These are phyloP conservation scores for Dendrothele bispora DNA, from an alignment of 768 basidiomycete genomes.

Conservation along the genomic window DNA sequence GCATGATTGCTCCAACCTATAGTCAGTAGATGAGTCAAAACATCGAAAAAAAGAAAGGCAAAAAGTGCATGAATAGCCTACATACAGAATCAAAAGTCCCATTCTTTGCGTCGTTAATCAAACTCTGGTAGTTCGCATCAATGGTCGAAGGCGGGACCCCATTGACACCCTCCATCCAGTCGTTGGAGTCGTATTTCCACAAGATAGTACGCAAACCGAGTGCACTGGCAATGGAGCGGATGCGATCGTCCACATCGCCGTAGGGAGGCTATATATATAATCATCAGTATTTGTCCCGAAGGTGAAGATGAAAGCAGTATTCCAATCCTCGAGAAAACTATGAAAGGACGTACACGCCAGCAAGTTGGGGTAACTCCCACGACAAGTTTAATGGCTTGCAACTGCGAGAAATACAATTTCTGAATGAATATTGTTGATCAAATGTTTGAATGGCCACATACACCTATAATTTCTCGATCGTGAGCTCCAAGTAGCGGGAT, in stretches of 20 bases:
- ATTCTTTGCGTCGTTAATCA: slow-evolving; percentile 45
- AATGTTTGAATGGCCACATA: no score
- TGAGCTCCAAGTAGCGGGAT: neutral
- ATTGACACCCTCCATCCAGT: slow-evolving; percentile 47
- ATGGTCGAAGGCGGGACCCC: slow-evolving; percentile 41
- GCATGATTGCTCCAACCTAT: slow-evolving; percentile 52
- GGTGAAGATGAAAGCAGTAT: no score
- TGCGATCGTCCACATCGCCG: slow-evolving; percentile 76
- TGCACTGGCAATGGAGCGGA: slow-evolving; percentile 65
- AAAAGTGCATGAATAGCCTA: neutral
- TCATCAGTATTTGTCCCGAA: no score
- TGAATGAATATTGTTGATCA: neutral
- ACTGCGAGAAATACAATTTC: slow-evolving; percentile 15
- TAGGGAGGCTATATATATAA: slow-evolving; percentile 52
- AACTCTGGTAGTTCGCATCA: slow-evolving; percentile 51
- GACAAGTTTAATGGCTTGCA: slow-evolving; percentile 54
- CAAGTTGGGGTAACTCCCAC: slow-evolving; percentile 57
- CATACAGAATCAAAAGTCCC: slow-evolving; percentile 41
- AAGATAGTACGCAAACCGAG: slow-evolving; percentile 72
- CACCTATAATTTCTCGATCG: neutral
- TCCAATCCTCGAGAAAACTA: neutral
- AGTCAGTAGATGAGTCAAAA: no score
- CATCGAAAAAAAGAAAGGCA: neutral
- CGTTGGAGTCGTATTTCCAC: slow-evolving; percentile 56
- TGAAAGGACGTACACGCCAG: slow-evolving; percentile 46